phyloP scores from a whole-genome alignment of 768 basidiomycete species.

The Suillus tomentosus region DNA sequence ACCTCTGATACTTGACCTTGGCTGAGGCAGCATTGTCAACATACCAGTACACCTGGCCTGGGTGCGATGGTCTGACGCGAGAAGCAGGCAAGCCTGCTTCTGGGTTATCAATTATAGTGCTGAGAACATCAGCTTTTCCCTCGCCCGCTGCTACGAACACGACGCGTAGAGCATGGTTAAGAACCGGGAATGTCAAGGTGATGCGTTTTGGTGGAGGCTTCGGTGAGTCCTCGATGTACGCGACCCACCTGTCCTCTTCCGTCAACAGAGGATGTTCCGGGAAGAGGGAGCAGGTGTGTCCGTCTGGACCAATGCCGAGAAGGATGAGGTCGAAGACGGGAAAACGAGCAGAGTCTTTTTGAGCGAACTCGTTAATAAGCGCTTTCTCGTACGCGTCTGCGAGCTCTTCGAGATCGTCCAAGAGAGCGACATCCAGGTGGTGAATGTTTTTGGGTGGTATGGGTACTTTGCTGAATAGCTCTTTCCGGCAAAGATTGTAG shows the following conservation, averaged over 20 bases:
- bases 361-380: conserved; percentile 90
- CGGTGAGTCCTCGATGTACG: conserved; percentile 88
- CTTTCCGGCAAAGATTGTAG: conserved; percentile 70
- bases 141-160: conserved; percentile 89
- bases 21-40: conserved; percentile 81
- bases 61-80: conserved; percentile 72
- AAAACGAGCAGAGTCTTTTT: conserved; percentile 92
- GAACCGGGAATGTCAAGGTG: conserved; percentile 89
- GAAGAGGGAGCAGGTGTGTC: conserved; percentile 98
- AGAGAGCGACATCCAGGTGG: conserved; percentile 67
- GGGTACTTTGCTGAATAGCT: conserved; percentile 81
- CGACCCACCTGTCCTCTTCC: conserved; percentile 95
- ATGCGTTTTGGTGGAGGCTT: conserved; percentile 90
- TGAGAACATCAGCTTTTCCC: conserved; percentile 77
- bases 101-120: conserved; percentile 75
- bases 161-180: conserved; percentile 85
- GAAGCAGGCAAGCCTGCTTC: conserved; percentile 82
- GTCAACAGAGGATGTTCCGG: conserved; percentile 83
- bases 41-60: conserved; percentile 94
- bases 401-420: conserved; percentile 79
- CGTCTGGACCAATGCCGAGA: conserved; percentile 95
- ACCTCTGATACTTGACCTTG: conserved; percentile 59
- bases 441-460: conserved; percentile 81
- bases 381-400: conserved; percentile 78
- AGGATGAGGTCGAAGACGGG: conserved; percentile 97